Percentiles rank a stretch among this genome's conserved stretches.
phyloP scores from a whole-genome alignment of 1,284 basidiomycete genomes.

The Fomitopsis palustris region DNA sequence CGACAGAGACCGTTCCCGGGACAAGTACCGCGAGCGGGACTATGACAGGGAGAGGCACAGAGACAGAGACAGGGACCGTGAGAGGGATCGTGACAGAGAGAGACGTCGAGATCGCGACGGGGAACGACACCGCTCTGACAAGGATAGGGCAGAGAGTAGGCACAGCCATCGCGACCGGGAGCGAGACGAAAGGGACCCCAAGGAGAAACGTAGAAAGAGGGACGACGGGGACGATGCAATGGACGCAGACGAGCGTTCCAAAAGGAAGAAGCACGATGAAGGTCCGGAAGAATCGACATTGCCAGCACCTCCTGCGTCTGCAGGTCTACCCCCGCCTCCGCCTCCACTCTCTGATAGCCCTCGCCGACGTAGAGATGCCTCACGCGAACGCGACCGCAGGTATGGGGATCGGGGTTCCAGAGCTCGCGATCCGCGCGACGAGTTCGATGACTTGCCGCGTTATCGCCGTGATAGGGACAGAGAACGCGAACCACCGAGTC shows the following conservation, averaged over 20 bases:
- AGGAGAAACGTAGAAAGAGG: conserved; percentile 56
- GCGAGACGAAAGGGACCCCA: conserved; percentile 48
- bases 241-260: conserved; percentile 49
- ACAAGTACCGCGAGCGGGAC: conserved; percentile 42
- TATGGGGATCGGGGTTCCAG: conserved; percentile 43
- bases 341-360: conserved; percentile 52
- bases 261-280: conserved; percentile 55
- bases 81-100: conserved; percentile 41
- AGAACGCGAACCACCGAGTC: conserved; percentile 15
- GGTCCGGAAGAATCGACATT: conserved; percentile 33
- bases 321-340: conserved; percentile 34
- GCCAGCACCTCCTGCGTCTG: conserved; percentile 38
- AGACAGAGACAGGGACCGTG: conserved; percentile 42
- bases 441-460: conserved; percentile 50
- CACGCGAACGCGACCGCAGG: conserved; percentile 48
- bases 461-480: conserved; percentile 35
- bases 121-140: conserved; percentile 31
- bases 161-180: conserved; percentile 49
- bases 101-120: conserved; percentile 33
- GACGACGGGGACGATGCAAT: conserved; percentile 49
- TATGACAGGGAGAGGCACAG: conserved; percentile 39
- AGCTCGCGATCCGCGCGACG: conserved; percentile 53
- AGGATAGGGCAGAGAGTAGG: conserved; percentile 38
- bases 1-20: conserved; percentile 49
- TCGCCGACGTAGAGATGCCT: conserved; percentile 48